Conservation (phyloP, 148 eudicot genomes). For the Silene latifolia region DNA sequence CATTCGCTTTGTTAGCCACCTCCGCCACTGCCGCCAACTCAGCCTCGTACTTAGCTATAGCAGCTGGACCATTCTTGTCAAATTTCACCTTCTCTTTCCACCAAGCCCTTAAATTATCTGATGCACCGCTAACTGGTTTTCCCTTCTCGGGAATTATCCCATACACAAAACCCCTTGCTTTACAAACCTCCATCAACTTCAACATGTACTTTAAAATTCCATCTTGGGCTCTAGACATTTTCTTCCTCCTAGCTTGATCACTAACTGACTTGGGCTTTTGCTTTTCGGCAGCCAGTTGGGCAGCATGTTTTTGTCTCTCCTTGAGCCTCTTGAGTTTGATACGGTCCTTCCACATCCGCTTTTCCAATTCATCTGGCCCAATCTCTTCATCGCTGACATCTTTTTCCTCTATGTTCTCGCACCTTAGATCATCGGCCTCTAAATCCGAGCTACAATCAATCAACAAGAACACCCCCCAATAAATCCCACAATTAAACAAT, state of each 20-base stretch:
- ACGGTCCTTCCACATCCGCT: slow-evolving; percentile 91
- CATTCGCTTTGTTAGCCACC: slow-evolving; percentile 40
- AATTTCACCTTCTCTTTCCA: slow-evolving; percentile 33
- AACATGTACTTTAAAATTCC: slow-evolving; percentile 73
- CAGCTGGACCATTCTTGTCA: slow-evolving; percentile 25
- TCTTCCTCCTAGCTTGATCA: slow-evolving; percentile 47
- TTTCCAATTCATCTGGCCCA: slow-evolving; percentile 63
- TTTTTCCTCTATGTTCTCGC: slow-evolving; percentile 64
- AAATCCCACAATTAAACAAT: neutral
- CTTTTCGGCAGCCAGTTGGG: slow-evolving; percentile 63
- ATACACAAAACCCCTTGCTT: slow-evolving; percentile 39
- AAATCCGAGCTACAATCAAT: slow-evolving; percentile 55
- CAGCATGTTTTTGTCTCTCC: slow-evolving; percentile 68
- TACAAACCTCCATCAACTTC: slow-evolving; percentile 65
- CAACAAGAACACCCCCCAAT: neutral
- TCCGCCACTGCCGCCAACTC: slow-evolving; percentile 38
- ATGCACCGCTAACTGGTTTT: slow-evolving; percentile 36
- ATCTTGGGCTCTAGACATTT: slow-evolving; percentile 61
- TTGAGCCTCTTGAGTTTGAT: slow-evolving; percentile 76
- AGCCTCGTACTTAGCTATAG: neutral
- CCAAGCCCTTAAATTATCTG: slow-evolving; percentile 39
- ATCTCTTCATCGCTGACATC: slow-evolving; percentile 99
- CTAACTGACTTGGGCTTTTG: slow-evolving; percentile 59
- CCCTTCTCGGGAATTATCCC: slow-evolving; percentile 45
- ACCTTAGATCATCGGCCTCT: slow-evolving; percentile 75